phyloP scores from a whole-genome alignment of 1,284 basidiomycete species.

The Xerocomus minutiporus region DNA sequence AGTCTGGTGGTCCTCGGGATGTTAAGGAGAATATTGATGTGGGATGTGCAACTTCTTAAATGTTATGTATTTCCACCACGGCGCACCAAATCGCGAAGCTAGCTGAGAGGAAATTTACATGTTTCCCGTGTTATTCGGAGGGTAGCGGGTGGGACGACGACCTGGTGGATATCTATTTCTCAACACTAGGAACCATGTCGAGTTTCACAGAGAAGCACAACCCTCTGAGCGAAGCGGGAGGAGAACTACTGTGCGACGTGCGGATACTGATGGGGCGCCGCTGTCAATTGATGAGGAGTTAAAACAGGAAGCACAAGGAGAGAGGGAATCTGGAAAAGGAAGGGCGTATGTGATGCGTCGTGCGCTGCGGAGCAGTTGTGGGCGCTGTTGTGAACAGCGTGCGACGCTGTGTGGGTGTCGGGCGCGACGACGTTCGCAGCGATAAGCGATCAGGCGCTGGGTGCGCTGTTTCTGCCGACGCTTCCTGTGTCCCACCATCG shows the following conservation, averaged over 20 bases:
- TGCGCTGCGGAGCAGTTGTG: neutral
- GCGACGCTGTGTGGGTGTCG: constrained; percentile 9
- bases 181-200: neutral
- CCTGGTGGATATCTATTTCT: neutral
- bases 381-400: constrained; percentile 10
- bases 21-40: no score
- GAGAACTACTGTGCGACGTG: neutral
- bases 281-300: neutral
- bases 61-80: neutral
- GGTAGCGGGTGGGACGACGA: no score
- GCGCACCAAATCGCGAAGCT: neutral
- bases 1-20: no score
- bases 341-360: neutral
- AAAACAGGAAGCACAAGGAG: constrained; percentile 12
- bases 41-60: no score
- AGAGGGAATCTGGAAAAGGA: constrained; percentile 10
- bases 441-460: constrained; percentile 16
- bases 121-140: neutral
- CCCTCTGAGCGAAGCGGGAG: neutral
- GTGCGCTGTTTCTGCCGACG: constrained; percentile 12
- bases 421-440: constrained; percentile 6
- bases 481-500: constrained; percentile 24
- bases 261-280: neutral
- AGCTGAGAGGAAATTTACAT: neutral
- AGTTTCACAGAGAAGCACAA: neutral